Conservation (phyloP, 1,139 yeast genomes). For the Geotrichum bryndzae region DNA sequence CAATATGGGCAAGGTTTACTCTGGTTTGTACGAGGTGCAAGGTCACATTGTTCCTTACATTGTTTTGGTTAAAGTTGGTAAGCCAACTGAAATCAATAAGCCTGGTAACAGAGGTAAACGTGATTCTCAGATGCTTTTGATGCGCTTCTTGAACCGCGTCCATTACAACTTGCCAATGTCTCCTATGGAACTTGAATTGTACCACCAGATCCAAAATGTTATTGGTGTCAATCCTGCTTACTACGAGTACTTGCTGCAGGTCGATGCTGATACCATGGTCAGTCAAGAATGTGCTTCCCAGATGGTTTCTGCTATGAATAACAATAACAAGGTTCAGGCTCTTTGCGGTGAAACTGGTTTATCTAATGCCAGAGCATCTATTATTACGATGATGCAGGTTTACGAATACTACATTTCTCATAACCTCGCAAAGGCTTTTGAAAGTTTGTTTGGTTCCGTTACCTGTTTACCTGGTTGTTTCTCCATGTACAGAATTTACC, state of each 20-base stretch:
- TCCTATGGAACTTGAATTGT: conserved; percentile 40
- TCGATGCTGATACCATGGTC: conserved; percentile 42
- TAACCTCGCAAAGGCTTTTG: conserved; percentile 41
- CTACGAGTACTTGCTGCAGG: conserved; percentile 40
- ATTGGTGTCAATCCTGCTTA: conserved; percentile 42
- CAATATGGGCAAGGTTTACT: conserved; percentile 39
- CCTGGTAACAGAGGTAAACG: conserved; percentile 44
- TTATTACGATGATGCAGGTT: conserved; percentile 42
- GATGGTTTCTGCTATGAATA: conserved; percentile 35
- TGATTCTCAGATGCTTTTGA: conserved; percentile 39
- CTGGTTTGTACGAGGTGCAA: conserved; percentile 40
- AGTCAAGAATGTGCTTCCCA: conserved; percentile 36
- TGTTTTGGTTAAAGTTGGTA: conserved; percentile 41
- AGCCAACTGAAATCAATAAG: conserved; percentile 38
- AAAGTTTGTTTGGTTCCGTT: conserved; percentile 39
- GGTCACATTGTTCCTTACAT: conserved; percentile 43
- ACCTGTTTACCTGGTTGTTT: conserved; percentile 44
- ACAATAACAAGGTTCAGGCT: conserved; percentile 38
- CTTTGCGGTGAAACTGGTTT: conserved; percentile 42
- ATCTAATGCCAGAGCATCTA: conserved; percentile 37
- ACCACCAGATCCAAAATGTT: conserved; percentile 40
- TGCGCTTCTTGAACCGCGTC: conserved; percentile 40
- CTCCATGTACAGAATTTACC: conserved; percentile 37
- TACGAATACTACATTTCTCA: conserved; percentile 43
- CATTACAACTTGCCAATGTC: conserved; percentile 40